phyloP scores from a whole-genome alignment of 83 land plant genomes.

The Picea abies region DNA sequence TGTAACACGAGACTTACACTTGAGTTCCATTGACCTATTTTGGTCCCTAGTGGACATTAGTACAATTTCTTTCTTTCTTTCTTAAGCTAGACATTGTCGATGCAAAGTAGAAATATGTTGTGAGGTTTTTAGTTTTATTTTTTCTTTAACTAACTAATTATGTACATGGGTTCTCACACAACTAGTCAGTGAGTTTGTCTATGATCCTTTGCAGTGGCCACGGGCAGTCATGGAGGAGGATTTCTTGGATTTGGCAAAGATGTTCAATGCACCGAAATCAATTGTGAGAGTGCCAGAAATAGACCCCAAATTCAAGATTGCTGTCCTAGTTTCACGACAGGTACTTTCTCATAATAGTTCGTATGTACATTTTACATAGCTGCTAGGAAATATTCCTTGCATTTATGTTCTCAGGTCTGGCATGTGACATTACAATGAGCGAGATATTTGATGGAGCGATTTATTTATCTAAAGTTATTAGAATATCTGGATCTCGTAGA shows the following conservation, averaged over 20 bases:
- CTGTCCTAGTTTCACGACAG: conserved; percentile 91
- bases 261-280: conserved; percentile 70
- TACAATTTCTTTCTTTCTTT: too few relatives aligned
- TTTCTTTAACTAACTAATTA: conserved; percentile 7
- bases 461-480: too few relatives aligned
- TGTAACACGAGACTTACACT: too few relatives aligned
- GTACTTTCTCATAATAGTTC: conserved; percentile 23
- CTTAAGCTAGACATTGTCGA: not conserved
- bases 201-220: conserved; percentile 80
- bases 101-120: not conserved
- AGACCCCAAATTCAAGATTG: conserved; percentile 79
- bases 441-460: too few relatives aligned
- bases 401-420: not conserved
- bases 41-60: too few relatives aligned
- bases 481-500: too few relatives aligned
- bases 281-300: conserved; percentile 64
- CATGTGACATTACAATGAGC: not conserved
- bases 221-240: conserved; percentile 65
- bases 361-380: not conserved
- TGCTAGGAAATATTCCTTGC: not conserved
- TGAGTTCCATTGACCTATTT: too few relatives aligned
- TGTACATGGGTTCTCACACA: conserved; percentile 16
- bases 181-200: conserved; percentile 73
- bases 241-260: conserved; percentile 51
- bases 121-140: not conserved